Evolutionary conservation across 208 protist species (phyloP).

Genomic region (Vickermania spadyakhi): DNA sequence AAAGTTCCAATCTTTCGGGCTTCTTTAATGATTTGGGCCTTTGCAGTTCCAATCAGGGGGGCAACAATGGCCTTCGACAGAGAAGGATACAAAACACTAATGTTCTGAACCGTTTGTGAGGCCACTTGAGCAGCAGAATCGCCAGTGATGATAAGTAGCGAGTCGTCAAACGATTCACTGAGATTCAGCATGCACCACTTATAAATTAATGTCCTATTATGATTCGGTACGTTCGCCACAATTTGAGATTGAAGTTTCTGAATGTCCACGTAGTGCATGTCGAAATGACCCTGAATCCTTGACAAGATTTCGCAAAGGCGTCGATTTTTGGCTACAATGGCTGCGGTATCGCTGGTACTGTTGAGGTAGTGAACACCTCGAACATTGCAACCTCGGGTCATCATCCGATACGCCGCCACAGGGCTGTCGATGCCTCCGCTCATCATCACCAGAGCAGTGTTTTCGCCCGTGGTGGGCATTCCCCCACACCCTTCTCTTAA

Average conservation of each 20-base stretch:
- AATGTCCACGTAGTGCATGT: conserved; percentile 81
- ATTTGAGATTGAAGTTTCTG: conserved; percentile 76
- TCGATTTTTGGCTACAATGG: conserved; percentile 71
- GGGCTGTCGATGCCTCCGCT: conserved; percentile 82
- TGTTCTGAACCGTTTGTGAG: conserved; percentile 78
- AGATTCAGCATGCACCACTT: conserved; percentile 84
- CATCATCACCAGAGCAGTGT: conserved; percentile 53
- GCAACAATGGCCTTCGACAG: conserved; percentile 51
- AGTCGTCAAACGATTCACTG: conserved; percentile 43
- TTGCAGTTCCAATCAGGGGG: conserved; percentile 55
- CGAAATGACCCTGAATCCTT: conserved; percentile 52
- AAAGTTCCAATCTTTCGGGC: conserved; percentile 61
- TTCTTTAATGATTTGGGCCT: conserved; percentile 63
- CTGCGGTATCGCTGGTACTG: conserved; percentile 74
- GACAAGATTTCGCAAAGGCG: conserved; percentile 55
- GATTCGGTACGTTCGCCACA: conserved; percentile 61
- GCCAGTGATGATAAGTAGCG: conserved; percentile 51
- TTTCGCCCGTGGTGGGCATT: conserved; percentile 48
- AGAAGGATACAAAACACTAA: conserved; percentile 65
- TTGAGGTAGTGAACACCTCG: conserved; percentile 73
- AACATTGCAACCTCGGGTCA: conserved; percentile 70
- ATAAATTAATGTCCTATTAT: conserved; percentile 79
- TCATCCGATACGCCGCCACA: conserved; percentile 81
- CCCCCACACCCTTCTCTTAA: conserved; percentile 55
- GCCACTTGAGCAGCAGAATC: conserved; percentile 79